phyloP scores from a whole-genome alignment of 805 yeast genomes.

The Myxozyma lipomycoides region DNA sequence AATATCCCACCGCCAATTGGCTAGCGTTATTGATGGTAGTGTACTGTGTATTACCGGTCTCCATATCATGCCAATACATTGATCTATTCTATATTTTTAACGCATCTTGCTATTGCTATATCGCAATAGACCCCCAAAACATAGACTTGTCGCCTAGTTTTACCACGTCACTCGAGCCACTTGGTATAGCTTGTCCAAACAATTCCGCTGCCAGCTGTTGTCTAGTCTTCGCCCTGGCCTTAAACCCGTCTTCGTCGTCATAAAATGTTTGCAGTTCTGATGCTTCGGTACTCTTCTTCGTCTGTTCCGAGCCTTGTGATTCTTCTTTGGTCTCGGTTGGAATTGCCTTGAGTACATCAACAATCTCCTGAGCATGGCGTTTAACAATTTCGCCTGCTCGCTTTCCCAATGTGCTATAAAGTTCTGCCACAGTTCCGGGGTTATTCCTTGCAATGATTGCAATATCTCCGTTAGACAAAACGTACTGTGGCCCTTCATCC shows the following conservation, averaged over 20 bases:
- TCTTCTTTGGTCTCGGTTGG: not conserved
- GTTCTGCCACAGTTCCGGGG: conserved; percentile 58
- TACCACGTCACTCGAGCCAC: not conserved
- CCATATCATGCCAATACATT: too few relatives aligned
- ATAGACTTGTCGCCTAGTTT: conserved; percentile 2
- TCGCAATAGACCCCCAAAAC: conserved; percentile 16
- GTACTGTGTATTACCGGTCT: too few relatives aligned
- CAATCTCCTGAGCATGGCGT: conserved; percentile 6
- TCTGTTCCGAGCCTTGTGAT: not conserved
- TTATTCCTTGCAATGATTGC: conserved; percentile 54
- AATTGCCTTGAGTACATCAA: not conserved
- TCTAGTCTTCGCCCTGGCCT: not conserved
- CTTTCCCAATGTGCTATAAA: conserved; percentile 46
- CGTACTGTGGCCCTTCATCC: conserved; percentile 80
- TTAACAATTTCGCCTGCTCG: conserved; percentile 7
- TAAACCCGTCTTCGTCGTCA: conserved; percentile 5
- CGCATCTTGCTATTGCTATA: too few relatives aligned
- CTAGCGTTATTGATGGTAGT: too few relatives aligned
- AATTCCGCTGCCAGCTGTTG: conserved; percentile 7
- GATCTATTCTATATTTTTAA: too few relatives aligned
- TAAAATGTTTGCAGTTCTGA: not conserved
- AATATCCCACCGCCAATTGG: too few relatives aligned
- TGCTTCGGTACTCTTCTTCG: not conserved
- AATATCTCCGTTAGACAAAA: conserved; percentile 78
- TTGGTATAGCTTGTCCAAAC: not conserved